Evolutionary conservation across 2,329 filamentous ascomycete species (phyloP).

Genomic region (Didymella keratinophila): DNA sequence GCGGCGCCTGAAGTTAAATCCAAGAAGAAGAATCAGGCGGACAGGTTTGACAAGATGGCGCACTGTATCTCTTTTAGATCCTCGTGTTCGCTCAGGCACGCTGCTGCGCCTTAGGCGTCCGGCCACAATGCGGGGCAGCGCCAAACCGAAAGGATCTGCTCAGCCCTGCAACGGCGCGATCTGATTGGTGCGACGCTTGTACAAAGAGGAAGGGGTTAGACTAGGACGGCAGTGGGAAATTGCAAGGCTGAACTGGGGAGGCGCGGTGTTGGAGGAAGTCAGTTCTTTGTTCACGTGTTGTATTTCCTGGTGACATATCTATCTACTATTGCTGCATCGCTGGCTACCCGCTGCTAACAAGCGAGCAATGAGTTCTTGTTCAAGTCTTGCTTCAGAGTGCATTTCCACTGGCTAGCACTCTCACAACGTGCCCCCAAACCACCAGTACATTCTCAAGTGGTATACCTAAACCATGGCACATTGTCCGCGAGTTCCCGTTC

Average conservation of each 20-base stretch:
- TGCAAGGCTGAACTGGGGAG: conserved; percentile 6
- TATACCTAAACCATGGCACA: conserved; percentile 57
- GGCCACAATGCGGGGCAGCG: background rate
- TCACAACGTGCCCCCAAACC: background rate
- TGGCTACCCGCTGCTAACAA: background rate
- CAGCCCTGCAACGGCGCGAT: background rate
- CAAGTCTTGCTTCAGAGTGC: background rate
- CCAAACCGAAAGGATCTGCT: background rate
- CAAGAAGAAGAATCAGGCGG: background rate
- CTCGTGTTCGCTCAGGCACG: background rate
- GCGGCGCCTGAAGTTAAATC: background rate
- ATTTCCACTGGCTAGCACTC: background rate
- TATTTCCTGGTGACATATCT: background rate
- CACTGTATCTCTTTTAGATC: background rate
- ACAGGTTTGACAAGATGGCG: background rate
- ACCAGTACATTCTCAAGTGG: conserved; percentile 18
- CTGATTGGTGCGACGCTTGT: conserved; percentile 7
- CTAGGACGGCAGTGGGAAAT: conserved; percentile 12
- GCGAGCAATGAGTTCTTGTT: background rate
- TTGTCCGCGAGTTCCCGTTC: conserved; percentile 66
- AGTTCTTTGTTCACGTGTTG: background rate
- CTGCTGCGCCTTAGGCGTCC: conserved; percentile 18
- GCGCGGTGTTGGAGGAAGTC: conserved; percentile 1
- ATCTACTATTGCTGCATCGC: background rate
- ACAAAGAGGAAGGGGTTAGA: background rate